Evolutionary conservation across 345 rosid genomes (phyloP).

Genomic region (Zanthoxylum bungeanum): DNA sequence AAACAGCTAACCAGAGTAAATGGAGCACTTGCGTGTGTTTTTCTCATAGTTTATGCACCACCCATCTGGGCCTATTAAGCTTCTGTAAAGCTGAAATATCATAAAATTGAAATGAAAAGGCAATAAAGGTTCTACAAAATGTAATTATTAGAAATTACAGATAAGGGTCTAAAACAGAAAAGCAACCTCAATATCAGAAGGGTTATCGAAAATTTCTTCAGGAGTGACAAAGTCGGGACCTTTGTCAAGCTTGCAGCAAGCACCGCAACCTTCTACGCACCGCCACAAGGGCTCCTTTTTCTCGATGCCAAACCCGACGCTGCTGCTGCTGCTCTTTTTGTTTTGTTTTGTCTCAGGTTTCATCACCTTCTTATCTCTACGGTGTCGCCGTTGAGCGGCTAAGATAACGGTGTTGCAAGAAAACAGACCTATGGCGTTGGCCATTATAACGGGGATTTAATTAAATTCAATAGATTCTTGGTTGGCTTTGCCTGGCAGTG

Average conservation of each 20-base stretch:
- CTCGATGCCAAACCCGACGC: constrained; percentile 37
- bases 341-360: constrained; percentile 11
- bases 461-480: no score
- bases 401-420: background rate
- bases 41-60: constrained; percentile 80
- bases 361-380: constrained; percentile 10
- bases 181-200: constrained; percentile 55
- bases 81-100: constrained; percentile 49
- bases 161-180: background rate
- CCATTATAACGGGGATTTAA: background rate
- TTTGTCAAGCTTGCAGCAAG: constrained; percentile 88
- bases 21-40: constrained; percentile 79
- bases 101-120: background rate
- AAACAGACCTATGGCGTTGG: constrained; percentile 9
- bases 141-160: no score
- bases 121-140: background rate
- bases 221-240: constrained; percentile 72
- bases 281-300: constrained; percentile 55
- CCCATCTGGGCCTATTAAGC: constrained; percentile 73
- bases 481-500: no score
- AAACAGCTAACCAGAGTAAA: constrained; percentile 50
- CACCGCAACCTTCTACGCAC: constrained; percentile 75
- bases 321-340: constrained; percentile 17
- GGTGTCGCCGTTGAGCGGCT: constrained; percentile 27
- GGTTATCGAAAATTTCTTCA: constrained; percentile 68